Evolutionary conservation across 2,329 filamentous ascomycete species (phyloP).

Genomic region (Lasiodiplodia hormozganensis): DNA sequence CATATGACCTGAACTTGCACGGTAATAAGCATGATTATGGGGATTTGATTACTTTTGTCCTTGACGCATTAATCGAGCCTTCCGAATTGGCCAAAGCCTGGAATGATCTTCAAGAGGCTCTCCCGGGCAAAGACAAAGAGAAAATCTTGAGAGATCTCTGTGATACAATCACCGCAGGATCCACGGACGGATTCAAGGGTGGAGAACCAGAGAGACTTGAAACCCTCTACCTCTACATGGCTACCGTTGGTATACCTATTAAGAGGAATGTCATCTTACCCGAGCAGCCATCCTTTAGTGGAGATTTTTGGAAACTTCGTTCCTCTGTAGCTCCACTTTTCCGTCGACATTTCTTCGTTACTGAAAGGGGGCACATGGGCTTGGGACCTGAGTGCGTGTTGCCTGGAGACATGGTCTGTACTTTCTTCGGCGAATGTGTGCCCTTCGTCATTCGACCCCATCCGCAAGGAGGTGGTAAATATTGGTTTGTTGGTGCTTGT

Average conservation of each 20-base stretch:
- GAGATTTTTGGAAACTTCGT: not conserved
- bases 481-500: not conserved
- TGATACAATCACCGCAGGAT: not conserved
- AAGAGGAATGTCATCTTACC: not conserved
- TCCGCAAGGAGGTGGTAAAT: not conserved
- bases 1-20: rapidly evolving
- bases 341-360: not conserved
- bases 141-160: not conserved
- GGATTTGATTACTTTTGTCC: too few species aligned
- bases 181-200: not conserved
- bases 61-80: too few species aligned
- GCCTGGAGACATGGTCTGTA: not conserved
- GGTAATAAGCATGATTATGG: rapidly evolving
- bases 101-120: too few species aligned
- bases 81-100: too few species aligned
- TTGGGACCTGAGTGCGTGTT: not conserved
- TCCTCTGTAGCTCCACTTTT: too few species aligned
- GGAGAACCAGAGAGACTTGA: not conserved
- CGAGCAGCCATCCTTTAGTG: rapidly evolving
- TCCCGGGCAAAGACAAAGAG: too few species aligned
- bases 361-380: not conserved
- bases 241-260: not conserved
- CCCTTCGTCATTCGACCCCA: not conserved
- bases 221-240: not conserved
- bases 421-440: not conserved